Conservation (phyloP, 768 basidiomycete species). For the Amyloporia xantha region DNA sequence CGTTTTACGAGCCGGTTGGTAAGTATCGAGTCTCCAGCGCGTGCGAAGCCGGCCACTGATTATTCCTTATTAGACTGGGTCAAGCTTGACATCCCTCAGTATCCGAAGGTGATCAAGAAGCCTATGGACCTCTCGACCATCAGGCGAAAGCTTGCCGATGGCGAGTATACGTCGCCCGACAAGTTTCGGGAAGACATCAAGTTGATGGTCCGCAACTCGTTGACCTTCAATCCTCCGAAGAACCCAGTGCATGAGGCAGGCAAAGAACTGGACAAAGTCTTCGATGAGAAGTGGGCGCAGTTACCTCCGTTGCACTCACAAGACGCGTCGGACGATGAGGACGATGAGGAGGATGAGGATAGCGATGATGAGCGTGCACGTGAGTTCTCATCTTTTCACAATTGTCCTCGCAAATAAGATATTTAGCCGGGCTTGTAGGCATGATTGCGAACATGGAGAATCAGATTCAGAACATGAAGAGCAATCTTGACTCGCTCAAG, state of each 20-base stretch:
- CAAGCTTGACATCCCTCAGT: conserved; percentile 73
- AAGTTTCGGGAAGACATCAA: conserved; percentile 90
- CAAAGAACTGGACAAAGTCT: conserved; percentile 74
- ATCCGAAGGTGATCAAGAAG: conserved; percentile 82
- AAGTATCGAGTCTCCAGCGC: no score
- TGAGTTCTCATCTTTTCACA: conserved; percentile 31
- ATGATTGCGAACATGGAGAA: conserved; percentile 72
- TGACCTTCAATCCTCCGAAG: conserved; percentile 83
- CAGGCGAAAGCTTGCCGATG: conserved; percentile 72
- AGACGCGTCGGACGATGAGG: conserved; percentile 50
- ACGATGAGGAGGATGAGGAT: conserved; percentile 58
- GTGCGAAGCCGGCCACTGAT: no score
- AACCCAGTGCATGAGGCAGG: conserved; percentile 86
- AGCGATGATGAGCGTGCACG: conserved; percentile 64
- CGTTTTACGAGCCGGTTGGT: conserved; percentile 96
- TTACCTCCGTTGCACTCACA: conserved; percentile 51
- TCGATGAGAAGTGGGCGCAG: conserved; percentile 87
- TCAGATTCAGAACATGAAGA: conserved; percentile 73
- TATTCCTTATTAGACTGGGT: conserved; percentile 73
- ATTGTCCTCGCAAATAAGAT: conserved; percentile 12
- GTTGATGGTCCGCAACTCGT: conserved; percentile 92
- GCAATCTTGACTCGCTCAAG: conserved; percentile 60
- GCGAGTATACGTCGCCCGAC: conserved; percentile 69
- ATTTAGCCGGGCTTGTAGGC: conserved; percentile 36
- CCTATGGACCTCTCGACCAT: conserved; percentile 96